Evolutionary conservation across 2,329 filamentous ascomycete genomes (phyloP), one percentile per base, ranked within the genome.

Genomic region (Onygenales sp.): DNA sequence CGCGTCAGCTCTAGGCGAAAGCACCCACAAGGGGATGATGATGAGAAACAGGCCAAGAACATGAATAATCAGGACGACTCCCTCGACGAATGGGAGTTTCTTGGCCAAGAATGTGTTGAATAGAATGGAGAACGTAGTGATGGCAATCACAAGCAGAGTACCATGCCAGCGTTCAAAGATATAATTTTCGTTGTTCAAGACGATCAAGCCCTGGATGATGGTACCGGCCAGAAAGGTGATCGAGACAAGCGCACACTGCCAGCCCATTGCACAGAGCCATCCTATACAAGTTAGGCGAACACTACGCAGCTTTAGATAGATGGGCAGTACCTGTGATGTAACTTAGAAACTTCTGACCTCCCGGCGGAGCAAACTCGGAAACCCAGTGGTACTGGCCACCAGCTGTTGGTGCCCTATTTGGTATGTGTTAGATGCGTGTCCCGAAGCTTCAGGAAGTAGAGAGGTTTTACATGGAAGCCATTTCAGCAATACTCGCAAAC

Each of bases 191-290:
- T 74, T 61, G 55, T 75, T 75, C 35, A 78, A 60, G 17, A 72
- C 66, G 10, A 75, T 66, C 4, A 78, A 56, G 0, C 72, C 74
- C 59, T 77, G 73, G 2, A 77, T 71, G 42, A 73, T 70, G 4
- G 66, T 71, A 2, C 70, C 74, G 6, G 71, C 71, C 13, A 75
- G 66, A 61, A 72, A 74, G 10, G 68, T 69, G 48, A 72, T 71
- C 3, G 69, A 67, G 6, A 72, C 72, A 27, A 74, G 69, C 14
- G 72, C 69, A 50, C 68, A 69, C 54, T 76, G 73, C 74, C 73
- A 77, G 14, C 70, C 71, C 41, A 71, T 67, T 21, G 69, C 69
- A 48, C 66, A 68, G 33, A 74, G 67, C 72, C 72, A 75, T 11
- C 69, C 69, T 70, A 46, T 10, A 39, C 32, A 35, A 17, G 39